Conservation (phyloP, 176 grass and related monocot species). For the barley (Hordeum vulgare) region MorexV3_pseudomolecules_assembly NC_058521.1:561795100-561795599, state of each 20-base stretch:
- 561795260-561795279: conserved; percentile 19
- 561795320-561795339: conserved; percentile 32
- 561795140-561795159: conserved; percentile 52
- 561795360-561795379: conserved; percentile 50
- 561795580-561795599: conserved; percentile 86
- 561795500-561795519: conserved; percentile 34
- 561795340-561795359: conserved; percentile 66
- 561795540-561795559: conserved; percentile 58
- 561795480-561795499: conserved; percentile 47
- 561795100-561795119: conserved; percentile 68
- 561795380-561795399: conserved; percentile 59
- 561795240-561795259: conserved; percentile 44
- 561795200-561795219: conserved; percentile 45
- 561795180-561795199: conserved; percentile 14
- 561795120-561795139: conserved; percentile 64
- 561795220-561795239: conserved; percentile 72
- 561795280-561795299: conserved; percentile 9
- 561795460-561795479: conserved; percentile 57
- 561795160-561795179: conserved; percentile 45
- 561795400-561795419: conserved; percentile 77
- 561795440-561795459: conserved; percentile 50
- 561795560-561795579: conserved; percentile 76
- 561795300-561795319: conserved; percentile 34
- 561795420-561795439: conserved; percentile 47
- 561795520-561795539: conserved; percentile 52